A percentile compares a stretch with the other conserved stretches of the same genome.
phyloP scores from a whole-genome alignment of 1,139 yeast genomes.

The Yamadazyma songkhlaensis region DNA sequence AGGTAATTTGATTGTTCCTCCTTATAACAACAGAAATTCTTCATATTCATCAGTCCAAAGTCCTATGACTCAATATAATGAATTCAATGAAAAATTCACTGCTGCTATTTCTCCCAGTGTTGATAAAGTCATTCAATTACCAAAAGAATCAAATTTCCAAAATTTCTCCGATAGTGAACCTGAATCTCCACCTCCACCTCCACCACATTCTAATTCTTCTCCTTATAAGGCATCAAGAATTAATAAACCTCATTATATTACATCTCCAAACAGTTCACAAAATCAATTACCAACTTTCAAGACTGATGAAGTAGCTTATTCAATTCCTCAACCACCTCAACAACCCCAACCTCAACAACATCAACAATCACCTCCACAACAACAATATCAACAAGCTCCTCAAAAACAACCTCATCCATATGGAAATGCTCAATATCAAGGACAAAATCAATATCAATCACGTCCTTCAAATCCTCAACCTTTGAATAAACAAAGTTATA shows the following conservation, averaged over 20 bases:
- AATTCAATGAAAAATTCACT: constrained; percentile 47
- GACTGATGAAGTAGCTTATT: constrained; percentile 13
- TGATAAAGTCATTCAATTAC: constrained; percentile 13
- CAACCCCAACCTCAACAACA: constrained; percentile 9
- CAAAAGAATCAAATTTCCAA: constrained; percentile 11
- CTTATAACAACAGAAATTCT: constrained; percentile 27
- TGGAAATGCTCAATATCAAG: constrained; percentile 4
- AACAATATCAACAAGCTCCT: constrained; percentile 4
- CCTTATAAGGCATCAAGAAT: constrained; percentile 12
- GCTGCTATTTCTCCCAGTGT: constrained; percentile 13
- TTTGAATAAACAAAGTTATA: constrained; percentile 11
- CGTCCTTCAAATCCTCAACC: constrained; percentile 13
- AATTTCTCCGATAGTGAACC: constrained; percentile 7
- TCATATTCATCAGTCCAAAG: constrained; percentile 44
- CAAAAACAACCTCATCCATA: constrained; percentile 10
- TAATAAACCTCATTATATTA: constrained; percentile 31
- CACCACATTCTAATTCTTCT: constrained; percentile 7
- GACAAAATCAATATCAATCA: constrained; percentile 12
- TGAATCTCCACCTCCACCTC: constrained; percentile 8
- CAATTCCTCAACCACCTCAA: constrained; percentile 5
- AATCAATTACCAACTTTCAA: constrained; percentile 21
- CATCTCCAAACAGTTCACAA: constrained; percentile 36
- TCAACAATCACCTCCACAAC: constrained; percentile 5
- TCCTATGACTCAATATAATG: constrained; percentile 54
- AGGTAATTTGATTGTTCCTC: constrained; percentile 23